Evolutionary conservation across 139 green algal species (phyloP), one percentile per base, ranked within the genome.

Genomic region (Closterium sp.): DNA sequence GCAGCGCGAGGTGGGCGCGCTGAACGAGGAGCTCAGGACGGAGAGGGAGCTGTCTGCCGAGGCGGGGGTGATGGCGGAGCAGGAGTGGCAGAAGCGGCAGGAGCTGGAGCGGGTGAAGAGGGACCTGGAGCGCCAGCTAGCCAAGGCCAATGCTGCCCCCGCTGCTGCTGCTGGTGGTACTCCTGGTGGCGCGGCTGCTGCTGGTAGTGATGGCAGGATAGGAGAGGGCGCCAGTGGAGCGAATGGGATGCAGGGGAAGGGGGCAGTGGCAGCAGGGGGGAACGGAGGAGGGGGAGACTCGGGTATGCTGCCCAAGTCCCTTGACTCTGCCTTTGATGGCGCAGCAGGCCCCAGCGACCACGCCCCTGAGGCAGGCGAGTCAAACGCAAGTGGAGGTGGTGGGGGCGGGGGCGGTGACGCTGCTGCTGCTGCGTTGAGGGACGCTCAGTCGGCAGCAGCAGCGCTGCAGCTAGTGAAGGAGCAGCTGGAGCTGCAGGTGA

Each of bases 81-180:
- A 86, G 83, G 83, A 86, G 83, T 86, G 83, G 83, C 83, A 33
- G 83, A 32, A 33, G 25, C 83, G 83, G 83, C 83, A 86, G 83
- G 83, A 86, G 28, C 3, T 33, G n/a, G 83, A 86, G 25, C 83
- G 83, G 83, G 83, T 33, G 30, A 86, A 86, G 83, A 33, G 30
- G 21, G 83, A 86, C 21, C 28, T 86, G 28, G 83, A 86, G 28
- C n/a, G 83, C 21, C 30, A 86, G 83, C 30, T 86, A 28, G 83
- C 83, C 1, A 86, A 86, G 83, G 30, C 83, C 1, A 32, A 86
- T 34, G 83, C 30, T 0, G 30, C 30, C 25, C 83, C n/a, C 1
- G 83, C 30, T 34, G 83, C 21, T 33, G 25, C 83, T 86, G 19
- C n/a, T 86, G 83, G 30, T 34, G 83, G 83, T 25, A 9, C 83